These are phyloP conservation scores for Chaetoceros tenuissimus DNA, from an alignment of 108 stramenopile genomes.

Conservation along the genomic window DNA sequence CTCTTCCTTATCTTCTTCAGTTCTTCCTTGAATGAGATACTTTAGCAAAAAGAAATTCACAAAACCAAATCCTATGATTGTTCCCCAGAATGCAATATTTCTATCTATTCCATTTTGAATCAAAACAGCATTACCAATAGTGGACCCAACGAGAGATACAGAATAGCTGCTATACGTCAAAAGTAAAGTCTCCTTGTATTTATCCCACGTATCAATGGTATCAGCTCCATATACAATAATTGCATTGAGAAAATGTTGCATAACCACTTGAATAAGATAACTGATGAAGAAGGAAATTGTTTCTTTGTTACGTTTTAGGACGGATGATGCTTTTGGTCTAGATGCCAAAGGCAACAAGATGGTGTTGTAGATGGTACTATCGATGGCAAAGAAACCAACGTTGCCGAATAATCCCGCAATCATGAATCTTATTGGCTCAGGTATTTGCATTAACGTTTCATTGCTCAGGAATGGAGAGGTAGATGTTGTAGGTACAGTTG, in stretches of 20 bases:
- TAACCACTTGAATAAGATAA: neutral
- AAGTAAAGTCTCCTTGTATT: neutral
- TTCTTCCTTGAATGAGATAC: neutral
- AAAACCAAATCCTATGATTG: slow-evolving; percentile 6
- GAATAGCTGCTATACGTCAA: neutral
- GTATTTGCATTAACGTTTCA: too few relatives aligned
- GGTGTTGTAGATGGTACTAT: neutral
- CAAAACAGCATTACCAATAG: slow-evolving; percentile 26
- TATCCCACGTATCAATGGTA: slow-evolving; percentile 27
- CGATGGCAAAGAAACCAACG: neutral
- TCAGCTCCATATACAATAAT: slow-evolving; percentile 30
- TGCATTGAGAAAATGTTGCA: slow-evolving; percentile 25
- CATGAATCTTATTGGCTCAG: neutral
- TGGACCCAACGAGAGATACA: slow-evolving; percentile 15
- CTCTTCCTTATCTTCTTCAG: neutral
- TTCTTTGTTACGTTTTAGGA: neutral
- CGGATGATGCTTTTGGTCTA: neutral
- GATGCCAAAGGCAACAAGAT: neutral
- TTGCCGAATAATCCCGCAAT: neutral
- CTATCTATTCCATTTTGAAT: slow-evolving; percentile 15
- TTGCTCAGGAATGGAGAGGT: too few relatives aligned
- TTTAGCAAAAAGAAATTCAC: neutral
- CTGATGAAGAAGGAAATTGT: neutral
- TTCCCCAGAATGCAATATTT: slow-evolving; percentile 29
- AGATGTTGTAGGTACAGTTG: too few relatives aligned